These are phyloP conservation scores for Polytrichum commune DNA, from an alignment of 225 moss, liverwort and hornwort genomes.

Conservation along the genomic window DNA sequence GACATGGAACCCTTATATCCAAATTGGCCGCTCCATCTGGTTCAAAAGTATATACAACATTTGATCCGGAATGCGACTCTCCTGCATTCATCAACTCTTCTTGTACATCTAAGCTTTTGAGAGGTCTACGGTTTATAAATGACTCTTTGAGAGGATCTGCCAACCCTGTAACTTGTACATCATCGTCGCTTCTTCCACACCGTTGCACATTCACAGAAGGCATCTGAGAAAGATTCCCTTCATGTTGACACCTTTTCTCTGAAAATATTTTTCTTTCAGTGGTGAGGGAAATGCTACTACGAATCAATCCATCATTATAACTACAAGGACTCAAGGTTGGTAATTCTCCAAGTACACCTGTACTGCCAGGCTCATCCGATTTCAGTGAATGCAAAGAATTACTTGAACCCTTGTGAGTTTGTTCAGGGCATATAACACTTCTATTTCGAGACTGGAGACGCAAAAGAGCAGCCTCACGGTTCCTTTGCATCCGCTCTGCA, in stretches of 20 bases:
- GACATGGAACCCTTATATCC: not conserved
- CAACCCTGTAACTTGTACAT: not conserved
- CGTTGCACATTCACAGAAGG: not conserved
- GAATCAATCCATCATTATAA: no score
- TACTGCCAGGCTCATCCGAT: conserved; percentile 1
- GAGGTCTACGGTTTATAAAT: not conserved
- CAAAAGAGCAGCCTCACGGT: conserved; percentile 15
- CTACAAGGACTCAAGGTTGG: not conserved
- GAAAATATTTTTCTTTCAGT: not conserved
- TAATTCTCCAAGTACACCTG: not conserved
- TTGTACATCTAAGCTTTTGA: not conserved
- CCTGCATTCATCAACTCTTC: not conserved
- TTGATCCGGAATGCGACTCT: no score
- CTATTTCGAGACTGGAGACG: conserved; percentile 17
- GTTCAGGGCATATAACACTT: not conserved
- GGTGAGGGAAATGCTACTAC: no score
- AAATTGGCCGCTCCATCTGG: not conserved
- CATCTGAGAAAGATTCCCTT: not conserved
- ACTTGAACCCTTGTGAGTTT: no score
- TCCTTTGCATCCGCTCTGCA: conserved; percentile 24
- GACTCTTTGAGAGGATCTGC: not conserved
- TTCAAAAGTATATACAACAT: not conserved
- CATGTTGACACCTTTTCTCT: not conserved
- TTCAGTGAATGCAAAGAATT: not conserved
- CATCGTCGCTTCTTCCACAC: not conserved